Evolutionary conservation across 2,329 filamentous ascomycete genomes (phyloP).

Genomic region (Dryadomyces quercus-mongolicae): DNA sequence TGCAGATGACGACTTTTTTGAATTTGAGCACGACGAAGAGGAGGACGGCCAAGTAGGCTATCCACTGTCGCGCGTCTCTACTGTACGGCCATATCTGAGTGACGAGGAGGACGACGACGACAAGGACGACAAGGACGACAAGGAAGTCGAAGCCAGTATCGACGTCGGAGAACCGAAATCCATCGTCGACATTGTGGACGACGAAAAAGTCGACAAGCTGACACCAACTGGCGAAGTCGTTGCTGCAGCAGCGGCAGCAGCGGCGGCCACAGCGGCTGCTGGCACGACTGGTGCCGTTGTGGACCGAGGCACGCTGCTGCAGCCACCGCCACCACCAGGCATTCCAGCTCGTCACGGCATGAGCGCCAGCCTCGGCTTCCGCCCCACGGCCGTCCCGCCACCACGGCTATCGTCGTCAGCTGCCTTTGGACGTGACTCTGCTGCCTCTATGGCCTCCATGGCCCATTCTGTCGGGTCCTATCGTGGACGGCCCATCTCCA

Average conservation of each 20-base stretch:
- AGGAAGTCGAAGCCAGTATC: neutral
- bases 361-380: neutral
- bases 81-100: constrained; percentile 1
- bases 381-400: too few species aligned
- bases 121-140: constrained; percentile 1
- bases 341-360: neutral
- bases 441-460: constrained; percentile 12
- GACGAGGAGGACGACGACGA: constrained; percentile 5
- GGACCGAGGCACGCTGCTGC: neutral
- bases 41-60: constrained; percentile 17
- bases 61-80: constrained; percentile 6
- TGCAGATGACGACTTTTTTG: constrained; percentile 11
- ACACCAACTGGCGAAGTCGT: neutral
- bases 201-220: neutral
- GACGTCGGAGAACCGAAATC: neutral
- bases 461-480: constrained; percentile 24
- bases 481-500: constrained; percentile 23
- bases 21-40: constrained; percentile 12
- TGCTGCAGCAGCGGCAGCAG: neutral
- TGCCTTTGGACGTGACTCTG: neutral
- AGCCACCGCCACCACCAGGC: neutral
- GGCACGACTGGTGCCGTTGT: neutral
- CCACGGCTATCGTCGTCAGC: neutral
- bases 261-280: neutral
- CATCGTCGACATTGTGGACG: neutral